Evolutionary conservation across 768 basidiomycete genomes (phyloP), one percentile per base, ranked within the genome.

Genomic region (Lentinula boryana): DNA sequence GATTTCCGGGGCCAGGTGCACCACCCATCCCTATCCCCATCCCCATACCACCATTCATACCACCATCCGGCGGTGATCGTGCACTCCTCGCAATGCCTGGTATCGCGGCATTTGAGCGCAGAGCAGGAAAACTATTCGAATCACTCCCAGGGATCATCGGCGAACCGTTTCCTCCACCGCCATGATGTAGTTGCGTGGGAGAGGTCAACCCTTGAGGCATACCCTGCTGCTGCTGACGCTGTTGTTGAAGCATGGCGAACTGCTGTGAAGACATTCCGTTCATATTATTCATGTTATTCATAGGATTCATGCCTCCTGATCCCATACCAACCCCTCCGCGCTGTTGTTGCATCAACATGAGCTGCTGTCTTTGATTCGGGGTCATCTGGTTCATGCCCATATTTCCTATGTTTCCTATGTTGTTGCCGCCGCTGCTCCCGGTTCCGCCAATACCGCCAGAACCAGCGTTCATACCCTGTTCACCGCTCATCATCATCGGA

Each of bases 11-110:
- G 13, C 57, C 57, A 31, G 40, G 18, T 16, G n/a, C n/a, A 49
- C 43, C 33, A 78, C 74, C 27, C 65, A 67, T 67, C 36, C 60
- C 60, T 63, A 67, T 65, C 36, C 60, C 60, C 15, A 27, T 32
- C 6, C 63, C 61, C 2, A 59, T 49, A 38, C 55, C 56, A 7
- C 60, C 60, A 44, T 54, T 54, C 31, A 58, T 49, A 16, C 57
- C 58, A 12, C 27, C 44, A 31, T 91, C 89, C 16, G 87, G 84
- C n/a, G 89, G 89, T 44, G 89, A 90, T 59, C 88, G 79, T 54
- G 84, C 82, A 65, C 85, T 89, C 66, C 89, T 78, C 21, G 89
- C 87, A 56, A 91, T 91, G 12, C 88, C 88, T 0, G 87, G 88
- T 57, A 90, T 86, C 21, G 82, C 71, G 44, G 78, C 73, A 67